A percentile compares a stretch with the other conserved stretches of the same genome.
These are phyloP conservation scores for Perilla frutescens DNA, from an alignment of 257 asterid species.

Conservation along the genomic window DNA sequence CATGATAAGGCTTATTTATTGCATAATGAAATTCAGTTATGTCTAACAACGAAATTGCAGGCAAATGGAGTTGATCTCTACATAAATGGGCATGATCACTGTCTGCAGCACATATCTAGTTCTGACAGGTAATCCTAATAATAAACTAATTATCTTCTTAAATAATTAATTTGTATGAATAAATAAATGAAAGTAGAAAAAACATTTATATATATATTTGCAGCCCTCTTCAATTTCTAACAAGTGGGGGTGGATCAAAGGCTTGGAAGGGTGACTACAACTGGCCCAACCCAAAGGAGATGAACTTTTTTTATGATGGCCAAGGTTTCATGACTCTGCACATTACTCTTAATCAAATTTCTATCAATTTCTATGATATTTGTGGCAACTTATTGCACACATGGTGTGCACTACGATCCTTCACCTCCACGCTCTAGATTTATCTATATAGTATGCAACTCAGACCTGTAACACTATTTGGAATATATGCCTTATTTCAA, in stretches of 20 bases:
- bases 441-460: background rate
- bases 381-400: conserved; percentile 48
- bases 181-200: background rate
- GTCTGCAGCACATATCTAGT: conserved; percentile 50
- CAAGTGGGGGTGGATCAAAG: conserved; percentile 57
- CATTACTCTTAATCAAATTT: conserved; percentile 39
- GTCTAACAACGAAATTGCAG: conserved; percentile 30
- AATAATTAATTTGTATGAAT: background rate
- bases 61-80: conserved; percentile 51
- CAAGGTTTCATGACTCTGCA: conserved; percentile 56
- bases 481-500: too few species aligned
- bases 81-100: conserved; percentile 58
- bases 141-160: background rate
- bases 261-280: conserved; percentile 47
- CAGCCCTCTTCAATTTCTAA: conserved; percentile 47
- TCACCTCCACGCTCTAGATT: conserved; percentile 29
- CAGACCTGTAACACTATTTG: too few species aligned
- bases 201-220: background rate
- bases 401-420: conserved; percentile 43
- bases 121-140: conserved; percentile 34
- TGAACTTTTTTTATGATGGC: conserved; percentile 52
- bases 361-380: conserved; percentile 46
- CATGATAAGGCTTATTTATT: background rate
- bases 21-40: background rate
- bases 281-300: conserved; percentile 34